Evolutionary conservation across 2,329 filamentous ascomycete genomes (phyloP), one percentile per base, ranked within the genome.

Genomic region (Teratosphaeria destructans): DNA sequence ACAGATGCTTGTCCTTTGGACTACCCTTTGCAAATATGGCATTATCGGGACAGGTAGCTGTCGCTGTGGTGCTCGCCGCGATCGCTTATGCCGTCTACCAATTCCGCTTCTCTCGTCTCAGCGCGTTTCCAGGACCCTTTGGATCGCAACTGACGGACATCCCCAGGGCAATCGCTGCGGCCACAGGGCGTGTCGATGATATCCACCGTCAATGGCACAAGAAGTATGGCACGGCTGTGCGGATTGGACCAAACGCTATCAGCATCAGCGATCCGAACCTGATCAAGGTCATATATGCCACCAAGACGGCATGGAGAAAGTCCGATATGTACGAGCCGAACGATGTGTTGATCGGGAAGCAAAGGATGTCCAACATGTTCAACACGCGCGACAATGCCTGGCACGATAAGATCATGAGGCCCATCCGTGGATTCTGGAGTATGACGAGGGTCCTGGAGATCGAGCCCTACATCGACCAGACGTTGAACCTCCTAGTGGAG

Each of bases 181-280:
- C 39, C 11, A 52, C 26, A 7, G 49, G 39, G 12, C 19, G 52
- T 35, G 23, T 57, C 32, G 39, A 57, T 26, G 32, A 74, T 16
- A 70, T 72, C 27, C 58, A 63, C 35, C n/a, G 61, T 64, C 71
- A 82, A 43, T 74, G 81, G 1, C 88, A 92, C 74, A 80, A 83
- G 74, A 83, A 82, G 65, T 76, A 85, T 26, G 88, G 88, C 1
- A 82, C 83, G 2, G 73, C 91, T 0, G 83, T 91, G 32, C 81
- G 88, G 29, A 85, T 91, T 65, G 85, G 87, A 66, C 88, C 88
- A 0, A 83, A 88, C 64, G 87, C 91, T 65, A 78, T 90, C 65
- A 88, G 85, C 61, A 76, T 91, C 55, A 85, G 83, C 59, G 86
- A 90, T 66, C 85, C 85, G 39, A 78, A 76, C 10, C 86, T 85